These are phyloP conservation scores for Trichoderma gamsii DNA, from an alignment of 495 filamentous ascomycete species.

Conservation along the genomic window DNA sequence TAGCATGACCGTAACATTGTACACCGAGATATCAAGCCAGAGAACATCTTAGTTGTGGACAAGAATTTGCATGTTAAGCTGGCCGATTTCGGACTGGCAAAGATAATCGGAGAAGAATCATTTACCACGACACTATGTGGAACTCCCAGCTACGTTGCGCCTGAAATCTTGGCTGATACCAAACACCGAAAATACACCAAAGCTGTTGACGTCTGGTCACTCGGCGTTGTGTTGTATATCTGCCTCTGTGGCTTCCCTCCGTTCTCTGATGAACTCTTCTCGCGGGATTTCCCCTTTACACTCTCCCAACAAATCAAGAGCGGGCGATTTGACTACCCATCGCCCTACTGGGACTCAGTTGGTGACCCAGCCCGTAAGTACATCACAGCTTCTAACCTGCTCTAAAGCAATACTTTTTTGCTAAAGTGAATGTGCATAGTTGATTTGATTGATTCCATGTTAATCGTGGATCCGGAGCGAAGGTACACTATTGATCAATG, in stretches of 20 bases:
- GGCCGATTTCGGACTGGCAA: slow-evolving; percentile 95
- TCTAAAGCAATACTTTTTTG: not conserved
- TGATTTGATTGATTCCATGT: slow-evolving; percentile 92
- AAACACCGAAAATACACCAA: slow-evolving; percentile 82
- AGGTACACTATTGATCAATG: slow-evolving; percentile 86
- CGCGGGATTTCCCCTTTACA: slow-evolving; percentile 72
- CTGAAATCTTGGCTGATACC: slow-evolving; percentile 80
- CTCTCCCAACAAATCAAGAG: slow-evolving; percentile 86
- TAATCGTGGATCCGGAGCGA: slow-evolving; percentile 75
- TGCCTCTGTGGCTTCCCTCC: slow-evolving; percentile 97
- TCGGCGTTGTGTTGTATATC: slow-evolving; percentile 98
- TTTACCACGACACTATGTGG: slow-evolving; percentile 97
- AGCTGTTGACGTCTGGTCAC: slow-evolving; percentile 94
- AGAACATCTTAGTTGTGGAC: slow-evolving; percentile 90
- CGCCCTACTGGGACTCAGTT: slow-evolving; percentile 95
- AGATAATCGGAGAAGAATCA: slow-evolving; percentile 97
- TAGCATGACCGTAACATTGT: slow-evolving; percentile 97
- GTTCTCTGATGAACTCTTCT: slow-evolving; percentile 88
- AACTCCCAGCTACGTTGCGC: slow-evolving; percentile 93
- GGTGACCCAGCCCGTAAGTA: slow-evolving; percentile 66
- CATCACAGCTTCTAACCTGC: not conserved
- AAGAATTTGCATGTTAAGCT: slow-evolving; percentile 82
- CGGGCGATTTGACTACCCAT: slow-evolving; percentile 88
- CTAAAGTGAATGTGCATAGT: slow-evolving; percentile 37
- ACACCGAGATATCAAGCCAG: slow-evolving; percentile 97